Evolutionary conservation across 306 rosid species (phyloP), one percentile per base, ranked within the genome.

Genomic region (Vachellia pachyceras): DNA sequence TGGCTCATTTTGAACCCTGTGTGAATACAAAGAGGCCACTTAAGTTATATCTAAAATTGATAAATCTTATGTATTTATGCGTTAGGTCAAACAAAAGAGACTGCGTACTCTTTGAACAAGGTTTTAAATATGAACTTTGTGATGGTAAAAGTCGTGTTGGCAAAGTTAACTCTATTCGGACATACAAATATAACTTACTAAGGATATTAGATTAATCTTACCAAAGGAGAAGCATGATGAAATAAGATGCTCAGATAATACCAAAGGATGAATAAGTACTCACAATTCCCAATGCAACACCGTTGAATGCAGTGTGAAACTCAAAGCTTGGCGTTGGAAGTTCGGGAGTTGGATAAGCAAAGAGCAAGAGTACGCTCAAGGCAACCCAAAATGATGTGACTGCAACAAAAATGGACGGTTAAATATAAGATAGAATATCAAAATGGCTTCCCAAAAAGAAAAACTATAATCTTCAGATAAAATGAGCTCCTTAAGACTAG

Each of bases 261-360:
- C 77, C 78, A 70, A 84, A 39, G 73, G 65, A 54, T 33, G 69
- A 80, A 82, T 15, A 77, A 61, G 75, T 68, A 77, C 99, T 92
- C 92, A 96, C 99, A 75, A 96, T 96, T 85, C 99, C 99, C 79
- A 93, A 82, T 6, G 98, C 97, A 82, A 94, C 99, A 18, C 99
- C 99, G 75, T 85, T 70, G 84, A 96, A 96, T 61, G 98, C 97
- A 7, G 99, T 85, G 88, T 96, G 99, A 88, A 72, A 88, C 94
- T 93, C 98, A 68, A 87, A 93, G 82, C 99, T 96, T 83, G 99
- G 99, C 77, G 98, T 96, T 50, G 97, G 98, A 44, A 89, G 69
- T 86, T 96, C 99, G 5, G 98, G 99, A 58, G 98, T 92, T 60
- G 99, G 99, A 89, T 96, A 96, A 86, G 99, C 99, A 82, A 96